A percentile compares a stretch with the other conserved stretches of the same genome.
Evolutionary conservation across 306 rosid genomes (phyloP).

Genomic region (Nissolia schottii): DNA sequence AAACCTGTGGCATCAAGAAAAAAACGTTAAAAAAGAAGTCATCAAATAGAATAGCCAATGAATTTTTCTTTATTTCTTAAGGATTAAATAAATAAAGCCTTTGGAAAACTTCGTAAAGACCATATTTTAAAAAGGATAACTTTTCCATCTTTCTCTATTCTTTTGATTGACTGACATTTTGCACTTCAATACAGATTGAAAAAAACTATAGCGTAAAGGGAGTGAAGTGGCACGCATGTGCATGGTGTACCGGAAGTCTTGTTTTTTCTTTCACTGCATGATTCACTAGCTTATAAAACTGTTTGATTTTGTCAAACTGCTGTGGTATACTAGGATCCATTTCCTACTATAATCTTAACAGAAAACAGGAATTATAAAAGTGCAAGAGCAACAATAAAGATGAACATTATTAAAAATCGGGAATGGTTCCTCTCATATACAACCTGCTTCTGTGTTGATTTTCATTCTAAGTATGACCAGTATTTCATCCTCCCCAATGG

Average conservation of each 20-base stretch:
- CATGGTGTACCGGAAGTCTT: too few species aligned
- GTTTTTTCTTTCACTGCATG: too few species aligned
- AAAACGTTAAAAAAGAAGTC: background rate
- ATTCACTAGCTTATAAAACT: background rate
- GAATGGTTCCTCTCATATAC: too few species aligned
- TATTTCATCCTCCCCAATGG: background rate
- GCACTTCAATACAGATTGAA: background rate
- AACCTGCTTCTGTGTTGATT: too few species aligned
- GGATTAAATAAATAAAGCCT: background rate
- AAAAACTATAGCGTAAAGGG: background rate
- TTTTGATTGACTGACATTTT: background rate
- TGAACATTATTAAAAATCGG: background rate
- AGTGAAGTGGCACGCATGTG: background rate
- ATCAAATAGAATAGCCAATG: background rate
- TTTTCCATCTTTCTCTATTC: background rate
- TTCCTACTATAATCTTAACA: too few species aligned
- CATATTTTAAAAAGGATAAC: background rate
- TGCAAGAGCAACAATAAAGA: background rate
- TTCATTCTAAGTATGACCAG: background rate
- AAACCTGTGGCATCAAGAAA: conserved; percentile 40
- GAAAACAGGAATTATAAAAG: background rate
- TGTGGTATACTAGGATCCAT: background rate
- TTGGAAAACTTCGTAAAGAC: background rate
- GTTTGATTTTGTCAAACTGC: background rate
- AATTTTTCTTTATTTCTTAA: background rate